Base-by-base conservation (phyloP, 2,329 filamentous ascomycete species). In the Botrytis tulipae region DNA sequence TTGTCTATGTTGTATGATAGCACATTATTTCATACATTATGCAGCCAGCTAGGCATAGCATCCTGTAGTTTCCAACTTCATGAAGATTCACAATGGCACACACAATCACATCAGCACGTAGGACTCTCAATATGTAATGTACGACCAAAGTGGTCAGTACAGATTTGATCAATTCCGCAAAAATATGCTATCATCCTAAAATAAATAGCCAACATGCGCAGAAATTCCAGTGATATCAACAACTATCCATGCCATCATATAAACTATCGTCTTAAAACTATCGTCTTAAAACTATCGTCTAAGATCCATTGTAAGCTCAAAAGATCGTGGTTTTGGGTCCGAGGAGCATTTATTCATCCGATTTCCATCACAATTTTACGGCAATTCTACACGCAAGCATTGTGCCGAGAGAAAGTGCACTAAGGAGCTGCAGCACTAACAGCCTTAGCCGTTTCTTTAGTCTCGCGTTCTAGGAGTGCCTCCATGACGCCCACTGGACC, bases 401-500 rank as follows among this genome's bases (percentile, higher is more conserved):
- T 14, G 16, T 32, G 6, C 3, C 25, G 18, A 32, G 37, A 29
- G 12, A 8, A 29, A 69, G 32, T 32, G 68, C 18, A 14, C 29
- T 72, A 67, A 6, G 46, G 25, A 69, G 82, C 80, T 74, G 81
- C 74, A 76, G 80, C 79, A 77, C 79, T 78, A 74, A 80, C 81
- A 71, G 80, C 77, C 73, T 75, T 78, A 59, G 80, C 79, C 35
- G 74, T 79, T 73, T 81, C 78, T 75, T 82, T 80, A 35, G 81
- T 79, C 82, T 90, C 88, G 71, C 86, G 85, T 80, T 88, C 88
- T 54, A 91, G 86, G 63, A 91, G 84, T 60, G 86, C 84, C 80
- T 91, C 88, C 74, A 88, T 89, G 76, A 91, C 80, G 51, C 84
- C 81, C 75, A 82, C 80, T 54, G 79, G 79, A 37, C 82, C 83